Base-by-base conservation (phyloP, 352 stramenopile genomes). In the Phytophthora litchii region DNA sequence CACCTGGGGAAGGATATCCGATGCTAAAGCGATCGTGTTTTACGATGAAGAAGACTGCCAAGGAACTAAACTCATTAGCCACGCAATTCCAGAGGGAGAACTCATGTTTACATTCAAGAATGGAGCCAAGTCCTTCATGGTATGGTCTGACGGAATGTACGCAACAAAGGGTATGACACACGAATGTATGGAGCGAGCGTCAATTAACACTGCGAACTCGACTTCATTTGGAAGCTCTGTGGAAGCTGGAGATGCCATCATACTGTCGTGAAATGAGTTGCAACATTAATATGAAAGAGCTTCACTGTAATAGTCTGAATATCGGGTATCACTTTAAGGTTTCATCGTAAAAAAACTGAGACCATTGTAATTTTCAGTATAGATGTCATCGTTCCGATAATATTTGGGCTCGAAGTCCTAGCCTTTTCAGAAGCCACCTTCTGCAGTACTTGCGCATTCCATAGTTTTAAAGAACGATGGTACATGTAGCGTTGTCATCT, bases 61-160 rank as follows among this genome's bases (percentile, higher is more conserved):
- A 52, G 59, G 51, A 20, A 32, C 32, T 0, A 47, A 62, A 17
- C 27, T 47, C 0, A 54, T 57, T 32, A 67, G 43, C 34, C 46
- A 55, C n/a, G 6, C 19, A 1, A 16, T 57, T 6, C 59, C 51
- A 12, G 52, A 56, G 25, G 59, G 44, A 0, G 27, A 67, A 12
- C 11, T 53, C 25, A 50, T 48, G 59, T 67, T 67, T n/a, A 10
- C 46, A 9, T 67, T 42, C 31, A 38, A 34, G 29, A 62, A 57
- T 17, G 59, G 59, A 6, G 44, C 59, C 4, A 67, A 62, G 16
- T 67, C 59, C 12, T 67, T 67, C 16, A 62, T 67, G 59, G 51
- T 67, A 5, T 67, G 59, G 59, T 32, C 42, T 14, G 8, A 62
- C 20, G 59, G 43, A 12, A 62, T 57, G 21, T 67, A 67, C 37